Base-by-base conservation (phyloP, 768 basidiomycete species). In the Calocera cornea region DNA sequence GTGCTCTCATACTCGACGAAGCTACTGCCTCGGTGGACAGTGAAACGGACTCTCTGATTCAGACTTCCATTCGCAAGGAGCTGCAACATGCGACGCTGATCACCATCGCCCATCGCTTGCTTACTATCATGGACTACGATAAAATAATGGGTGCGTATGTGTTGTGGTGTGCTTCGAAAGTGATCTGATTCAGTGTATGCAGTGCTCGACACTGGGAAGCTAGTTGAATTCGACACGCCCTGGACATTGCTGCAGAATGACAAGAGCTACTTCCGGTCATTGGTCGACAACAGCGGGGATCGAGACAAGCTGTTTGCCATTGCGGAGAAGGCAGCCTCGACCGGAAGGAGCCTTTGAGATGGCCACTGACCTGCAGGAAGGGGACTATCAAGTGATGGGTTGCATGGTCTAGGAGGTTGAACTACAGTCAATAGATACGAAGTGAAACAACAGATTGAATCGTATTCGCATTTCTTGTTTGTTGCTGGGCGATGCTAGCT, bases 211-310 rank as follows among this genome's bases (percentile, higher is more conserved):
- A 80, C 78, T 31, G 85, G 85, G n/a, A 77, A 76, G 63, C 66
- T 85, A 75, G 78, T 82, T 41, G 86, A 87, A 70, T 86, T 81
- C 67, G 86, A 84, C 69, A 72, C 79, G 8, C 87, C 86, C 1
- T 71, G 66, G 17, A 76, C 75, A 8, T 77, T 90, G 50, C 77
- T 89, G 49, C 76, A 75, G 63, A 83, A 83, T 49, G 76, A 83
- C 65, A 76, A 77, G 22, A 83, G 86, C 2, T 74, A 77, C 67
- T 76, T 87, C 50, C 80, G 82, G 64, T 74, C 83, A 2, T 74
- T 87, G 54, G 85, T 87, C 0, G 82, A 87, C 49, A 81, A 82
- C 68, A 85, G 83, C 66, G 80, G 78, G 1, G 85, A 87, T 70
- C 11, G 31, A 33, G 27, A 60, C 10, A 27, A 19, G 22, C 16